Evolutionary conservation across 176 grass and related monocot species (phyloP).

Genomic region (Rhynchospora pubera): DNA sequence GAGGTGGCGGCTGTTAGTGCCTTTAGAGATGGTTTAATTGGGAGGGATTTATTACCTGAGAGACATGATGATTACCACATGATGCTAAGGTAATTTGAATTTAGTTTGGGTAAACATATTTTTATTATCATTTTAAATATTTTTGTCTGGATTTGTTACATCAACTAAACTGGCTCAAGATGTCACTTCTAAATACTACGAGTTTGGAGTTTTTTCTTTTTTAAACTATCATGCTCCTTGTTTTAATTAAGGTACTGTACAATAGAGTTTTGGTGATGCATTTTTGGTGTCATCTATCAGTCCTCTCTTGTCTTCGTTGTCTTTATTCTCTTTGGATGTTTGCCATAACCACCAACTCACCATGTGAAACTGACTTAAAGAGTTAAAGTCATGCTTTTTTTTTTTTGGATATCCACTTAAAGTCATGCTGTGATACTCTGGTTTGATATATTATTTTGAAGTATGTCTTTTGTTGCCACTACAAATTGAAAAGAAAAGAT

Average conservation of each 20-base stretch:
- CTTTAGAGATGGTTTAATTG: constrained; percentile 69
- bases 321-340: background rate
- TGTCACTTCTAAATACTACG: background rate
- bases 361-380: constrained; percentile 8
- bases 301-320: background rate
- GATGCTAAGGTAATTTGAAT: constrained; percentile 54
- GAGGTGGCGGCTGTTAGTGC: constrained; percentile 67
- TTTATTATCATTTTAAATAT: background rate
- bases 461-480: constrained; percentile 17
- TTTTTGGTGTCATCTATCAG: constrained; percentile 7
- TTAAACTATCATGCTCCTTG: background rate
- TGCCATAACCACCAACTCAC: background rate
- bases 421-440: constrained; percentile 1
- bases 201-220: background rate
- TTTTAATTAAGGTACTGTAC: background rate
- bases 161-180: background rate
- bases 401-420: too few relatives aligned
- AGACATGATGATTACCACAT: constrained; percentile 89
- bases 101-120: background rate
- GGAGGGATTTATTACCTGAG: constrained; percentile 59
- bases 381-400: too few relatives aligned
- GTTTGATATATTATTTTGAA: too few relatives aligned
- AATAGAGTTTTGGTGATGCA: background rate
- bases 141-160: background rate
- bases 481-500: background rate